A percentile compares a stretch with the other conserved stretches of the same genome.
Evolutionary conservation across 176 grass and related monocot genomes (phyloP).

Genomic region (Musa troglodytarum): DNA sequence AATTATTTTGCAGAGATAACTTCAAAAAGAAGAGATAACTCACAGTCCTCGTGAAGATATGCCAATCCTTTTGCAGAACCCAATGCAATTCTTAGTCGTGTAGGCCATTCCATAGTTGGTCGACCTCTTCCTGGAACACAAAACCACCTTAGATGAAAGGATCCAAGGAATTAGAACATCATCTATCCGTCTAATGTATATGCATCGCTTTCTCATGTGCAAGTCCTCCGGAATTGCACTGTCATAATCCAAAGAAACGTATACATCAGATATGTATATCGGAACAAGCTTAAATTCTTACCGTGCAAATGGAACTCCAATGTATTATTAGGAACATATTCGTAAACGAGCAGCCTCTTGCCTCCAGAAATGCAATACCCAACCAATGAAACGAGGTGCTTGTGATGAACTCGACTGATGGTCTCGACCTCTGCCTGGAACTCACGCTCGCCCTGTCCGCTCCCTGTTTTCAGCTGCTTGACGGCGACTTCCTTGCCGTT

Average conservation of each 20-base stretch:
- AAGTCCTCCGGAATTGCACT: too few relatives aligned
- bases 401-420: slow-evolving; percentile 79
- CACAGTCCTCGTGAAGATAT: slow-evolving; percentile 54
- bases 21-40: slow-evolving; percentile 16
- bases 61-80: slow-evolving; percentile 41
- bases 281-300: slow-evolving; percentile 5
- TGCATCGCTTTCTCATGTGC: too few relatives aligned
- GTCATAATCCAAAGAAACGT: not conserved
- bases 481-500: slow-evolving; percentile 20
- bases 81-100: slow-evolving; percentile 20
- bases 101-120: slow-evolving; percentile 17
- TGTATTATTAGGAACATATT: slow-evolving; percentile 71
- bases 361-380: slow-evolving; percentile 65
- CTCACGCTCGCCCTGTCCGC: slow-evolving; percentile 18
- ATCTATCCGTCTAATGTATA: too few relatives aligned
- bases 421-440: slow-evolving; percentile 66
- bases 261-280: slow-evolving; percentile 1
- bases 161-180: not conserved
- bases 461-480: slow-evolving; percentile 18
- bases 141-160: not conserved
- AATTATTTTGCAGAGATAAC: too few relatives aligned
- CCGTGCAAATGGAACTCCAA: slow-evolving; percentile 69
- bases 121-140: slow-evolving; percentile 4
- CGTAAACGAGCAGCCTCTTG: slow-evolving; percentile 61
- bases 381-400: slow-evolving; percentile 66